phyloP scores from a whole-genome alignment of 805 yeast species.

The Candida piceae region DNA sequence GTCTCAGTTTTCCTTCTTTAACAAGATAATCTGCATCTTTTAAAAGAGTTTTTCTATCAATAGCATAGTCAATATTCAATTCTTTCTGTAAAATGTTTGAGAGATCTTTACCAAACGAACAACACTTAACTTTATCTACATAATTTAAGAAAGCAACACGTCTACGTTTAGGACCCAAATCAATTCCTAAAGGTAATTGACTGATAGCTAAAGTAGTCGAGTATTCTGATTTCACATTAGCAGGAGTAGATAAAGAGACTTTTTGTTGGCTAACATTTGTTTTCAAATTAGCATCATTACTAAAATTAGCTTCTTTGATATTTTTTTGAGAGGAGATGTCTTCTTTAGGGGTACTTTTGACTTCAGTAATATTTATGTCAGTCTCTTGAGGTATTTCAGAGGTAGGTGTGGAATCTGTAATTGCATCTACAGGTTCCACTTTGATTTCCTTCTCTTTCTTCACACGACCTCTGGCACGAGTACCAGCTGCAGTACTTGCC shows the following conservation, averaged over 20 bases:
- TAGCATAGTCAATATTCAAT: slow-evolving; percentile 33
- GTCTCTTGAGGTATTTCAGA: too few relatives aligned
- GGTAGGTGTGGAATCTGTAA: too few relatives aligned
- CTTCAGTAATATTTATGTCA: too few relatives aligned
- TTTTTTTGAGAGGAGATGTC: too few relatives aligned
- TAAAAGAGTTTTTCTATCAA: slow-evolving; percentile 52
- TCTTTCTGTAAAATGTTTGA: slow-evolving; percentile 35
- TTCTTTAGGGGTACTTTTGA: too few relatives aligned
- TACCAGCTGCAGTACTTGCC: too few relatives aligned
- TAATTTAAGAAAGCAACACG: slow-evolving; percentile 32
- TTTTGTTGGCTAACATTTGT: too few relatives aligned
- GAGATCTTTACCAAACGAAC: slow-evolving; percentile 38
- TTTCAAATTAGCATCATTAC: too few relatives aligned
- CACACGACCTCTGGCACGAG: too few relatives aligned
- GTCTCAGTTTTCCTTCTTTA: slow-evolving; percentile 21
- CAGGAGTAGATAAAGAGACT: neutral
- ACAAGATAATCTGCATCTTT: slow-evolving; percentile 38
- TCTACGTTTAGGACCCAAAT: slow-evolving; percentile 25
- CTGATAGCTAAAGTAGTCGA: neutral
- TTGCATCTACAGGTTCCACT: too few relatives aligned
- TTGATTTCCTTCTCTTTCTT: too few relatives aligned
- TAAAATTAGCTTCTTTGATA: too few relatives aligned
- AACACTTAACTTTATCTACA: slow-evolving; percentile 40
- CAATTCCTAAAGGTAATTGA: slow-evolving; percentile 8
- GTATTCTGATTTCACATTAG: neutral